Evolutionary conservation across 2,329 filamentous ascomycete species (phyloP), one percentile per base, ranked within the genome.

Genomic region (Cercospora nicotianae): DNA sequence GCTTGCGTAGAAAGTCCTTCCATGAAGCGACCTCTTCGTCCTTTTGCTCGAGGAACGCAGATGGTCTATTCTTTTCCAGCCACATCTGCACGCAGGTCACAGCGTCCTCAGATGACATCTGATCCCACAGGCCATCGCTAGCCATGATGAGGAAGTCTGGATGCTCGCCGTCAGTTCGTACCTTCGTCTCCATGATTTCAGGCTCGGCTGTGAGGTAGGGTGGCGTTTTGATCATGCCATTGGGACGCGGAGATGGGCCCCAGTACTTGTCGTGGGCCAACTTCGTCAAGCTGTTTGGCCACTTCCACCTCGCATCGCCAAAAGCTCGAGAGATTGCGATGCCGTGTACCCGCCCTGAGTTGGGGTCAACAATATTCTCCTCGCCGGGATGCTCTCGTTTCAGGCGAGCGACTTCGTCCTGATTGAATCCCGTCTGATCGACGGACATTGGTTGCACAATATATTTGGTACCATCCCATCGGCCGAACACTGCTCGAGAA

Each of bases 191-290:
- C 1, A 84, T 88, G 28, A 92, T 81, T 33, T 88, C 87, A 0
- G 90, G 90, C 73, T 88, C 84, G 0, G 89, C 89, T 0, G 87
- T 91, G 72, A 91, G 78, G 77, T 92, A 92, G 0, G 90, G 90
- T 3, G 88, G 89, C 0, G 87, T 86, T 62, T 81, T 77, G 74
- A 72, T 73, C 66, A 71, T 77, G 16, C 72, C 77, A 13, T 81
- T 78, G 2, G 85, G 83, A 0, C 82, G 78, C 0, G 81, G 81
- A 1, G 67, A 55, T n/a, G 83, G 82, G 57, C 84, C 86, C 75
- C 81, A 86, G 77, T 82, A 87, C 61, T 82, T 81, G 66, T 77
- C 74, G 69, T 82, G 80, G 18, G 83, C 78, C 2, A 81, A 76
- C 36, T 79, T 75, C 66, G 85, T 81, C 5, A 86, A 77, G 2